Base-by-base conservation (phyloP, 805 yeast genomes). In the Candida glaebosa region DNA sequence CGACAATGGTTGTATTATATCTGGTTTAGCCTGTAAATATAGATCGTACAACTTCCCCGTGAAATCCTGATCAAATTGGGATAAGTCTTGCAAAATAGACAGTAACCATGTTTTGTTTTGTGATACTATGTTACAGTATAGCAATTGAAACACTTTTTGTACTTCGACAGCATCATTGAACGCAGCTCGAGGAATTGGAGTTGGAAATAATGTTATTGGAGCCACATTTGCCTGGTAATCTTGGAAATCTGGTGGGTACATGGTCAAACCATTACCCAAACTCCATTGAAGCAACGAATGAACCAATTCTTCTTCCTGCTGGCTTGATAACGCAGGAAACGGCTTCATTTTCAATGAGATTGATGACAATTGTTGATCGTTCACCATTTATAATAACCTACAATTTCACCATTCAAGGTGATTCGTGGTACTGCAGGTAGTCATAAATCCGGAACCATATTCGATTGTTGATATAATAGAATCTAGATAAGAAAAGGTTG, bases 161-260 rank as follows among this genome's bases (percentile, higher is more conserved):
- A 89, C 81, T 3, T 61, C 63, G 18, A 78, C 54, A 2, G 96
- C 95, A 46, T 74, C 70, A 7, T 78, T 71, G 59, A 87, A 91
- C 40, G 84, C 79, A 2, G 56, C 40, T 42, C 65, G 71, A 3
- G 96, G 91, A 49, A 89, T 81, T 5, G 96, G 96, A 0, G 97
- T 85, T 3, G 99, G 99, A 55, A 72, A 88, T 20, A 91, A 54
- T 1, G 99, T 93, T 7, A 88, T 81, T 30, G 99, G 99, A 1
- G 96, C 96, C 39, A 75, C 75, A 32, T 67, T 67, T n/a, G 75
- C 75, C 38, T 65, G 60, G 50, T 65, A 72, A 17, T 54, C 46
- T 9, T 65, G 46, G 52, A 71, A 79, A 18, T 73, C 68, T 1
- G 82, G 80, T 1, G 89, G 88, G 52, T 86, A 83, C 81, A 90